Evolutionary conservation across 2,329 filamentous ascomycete genomes (phyloP).

Genomic region (Botrytis cinerea): DNA sequence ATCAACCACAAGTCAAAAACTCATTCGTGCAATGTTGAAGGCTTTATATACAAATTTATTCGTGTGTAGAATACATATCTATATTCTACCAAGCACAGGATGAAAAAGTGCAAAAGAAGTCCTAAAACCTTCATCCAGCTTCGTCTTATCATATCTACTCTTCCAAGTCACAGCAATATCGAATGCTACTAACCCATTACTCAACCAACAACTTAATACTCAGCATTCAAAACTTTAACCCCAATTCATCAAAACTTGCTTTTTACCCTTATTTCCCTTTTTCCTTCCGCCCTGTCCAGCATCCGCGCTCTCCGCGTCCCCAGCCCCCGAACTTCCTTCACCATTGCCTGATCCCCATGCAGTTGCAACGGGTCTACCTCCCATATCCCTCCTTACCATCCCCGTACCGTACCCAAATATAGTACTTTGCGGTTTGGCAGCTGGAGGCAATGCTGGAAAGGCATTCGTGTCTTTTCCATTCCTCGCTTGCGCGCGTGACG

Average conservation of each 20-base stretch:
- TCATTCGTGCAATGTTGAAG: neutral
- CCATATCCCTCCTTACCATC: conserved; percentile 55
- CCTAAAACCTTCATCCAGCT: neutral
- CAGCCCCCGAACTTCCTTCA: conserved; percentile 30
- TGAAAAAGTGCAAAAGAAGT: neutral
- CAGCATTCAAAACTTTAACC: conserved; percentile 3
- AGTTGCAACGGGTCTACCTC: conserved; percentile 35
- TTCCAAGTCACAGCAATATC: neutral
- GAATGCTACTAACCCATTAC: neutral
- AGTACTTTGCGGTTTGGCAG: conserved; percentile 66
- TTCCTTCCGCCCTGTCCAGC: conserved; percentile 48
- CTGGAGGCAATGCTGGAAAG: conserved; percentile 81
- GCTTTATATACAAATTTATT: neutral
- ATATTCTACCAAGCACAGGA: neutral
- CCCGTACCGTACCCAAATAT: conserved; percentile 63
- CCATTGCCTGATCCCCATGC: conserved; percentile 37
- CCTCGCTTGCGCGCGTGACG: conserved; percentile 21
- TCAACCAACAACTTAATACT: neutral
- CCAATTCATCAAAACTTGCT: conserved; percentile 53
- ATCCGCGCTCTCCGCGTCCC: conserved; percentile 28
- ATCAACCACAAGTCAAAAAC: neutral
- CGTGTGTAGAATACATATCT: neutral
- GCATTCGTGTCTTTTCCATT: conserved; percentile 51
- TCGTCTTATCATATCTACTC: neutral
- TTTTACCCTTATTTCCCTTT: conserved; percentile 61